phyloP scores from a whole-genome alignment of 192 early-diverging fungal genomes.

The Oehlia diaphana region DNA sequence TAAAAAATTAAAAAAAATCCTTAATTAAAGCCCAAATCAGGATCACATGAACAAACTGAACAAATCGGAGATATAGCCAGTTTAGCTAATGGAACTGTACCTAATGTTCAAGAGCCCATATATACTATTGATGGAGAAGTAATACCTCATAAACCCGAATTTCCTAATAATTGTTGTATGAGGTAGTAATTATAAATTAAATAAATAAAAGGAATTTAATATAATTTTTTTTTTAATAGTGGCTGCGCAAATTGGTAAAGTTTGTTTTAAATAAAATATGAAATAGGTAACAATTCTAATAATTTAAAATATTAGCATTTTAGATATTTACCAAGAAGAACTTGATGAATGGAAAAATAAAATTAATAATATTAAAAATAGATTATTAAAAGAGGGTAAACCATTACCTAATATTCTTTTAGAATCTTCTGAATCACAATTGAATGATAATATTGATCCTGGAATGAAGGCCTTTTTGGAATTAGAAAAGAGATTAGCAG shows the following conservation, averaged over 20 bases:
- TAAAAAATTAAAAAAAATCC: background rate
- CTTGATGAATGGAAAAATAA: slow-evolving; percentile 14
- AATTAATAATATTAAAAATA: background rate
- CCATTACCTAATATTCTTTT: slow-evolving; percentile 17
- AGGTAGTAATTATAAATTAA: background rate
- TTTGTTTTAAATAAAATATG: background rate
- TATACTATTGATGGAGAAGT: slow-evolving; percentile 16
- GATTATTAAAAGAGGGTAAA: slow-evolving; percentile 11
- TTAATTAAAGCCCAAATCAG: background rate
- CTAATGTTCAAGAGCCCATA: background rate
- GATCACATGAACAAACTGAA: background rate
- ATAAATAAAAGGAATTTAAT: background rate
- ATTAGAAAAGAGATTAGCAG: slow-evolving; percentile 42
- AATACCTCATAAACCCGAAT: slow-evolving; percentile 15
- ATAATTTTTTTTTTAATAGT: background rate
- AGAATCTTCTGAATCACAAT: background rate
- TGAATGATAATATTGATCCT: slow-evolving; percentile 48
- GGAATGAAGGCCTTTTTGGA: slow-evolving; percentile 54
- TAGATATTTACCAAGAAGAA: slow-evolving; percentile 27
- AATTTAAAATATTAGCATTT: background rate
- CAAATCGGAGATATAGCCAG: background rate
- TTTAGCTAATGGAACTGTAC: background rate
- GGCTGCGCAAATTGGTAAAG: slow-evolving; percentile 17
- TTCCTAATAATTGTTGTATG: slow-evolving; percentile 29
- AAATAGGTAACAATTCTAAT: background rate